Base-by-base conservation (phyloP, 441 rosid species). In the Mallotus repandus region DNA sequence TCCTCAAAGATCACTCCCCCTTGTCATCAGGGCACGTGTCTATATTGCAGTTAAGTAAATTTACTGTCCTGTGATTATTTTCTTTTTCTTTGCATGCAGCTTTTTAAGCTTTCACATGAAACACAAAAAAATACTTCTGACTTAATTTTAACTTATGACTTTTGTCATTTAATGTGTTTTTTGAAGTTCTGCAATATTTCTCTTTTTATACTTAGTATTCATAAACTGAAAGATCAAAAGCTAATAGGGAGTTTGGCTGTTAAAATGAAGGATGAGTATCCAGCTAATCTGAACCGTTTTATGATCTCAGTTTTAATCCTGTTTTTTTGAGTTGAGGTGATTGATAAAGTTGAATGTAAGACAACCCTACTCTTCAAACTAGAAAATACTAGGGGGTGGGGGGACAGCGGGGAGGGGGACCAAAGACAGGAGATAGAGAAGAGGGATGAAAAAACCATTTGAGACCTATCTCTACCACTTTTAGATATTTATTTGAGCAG, bases 1-100 rank as follows among this genome's bases (percentile, higher is more conserved):
- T 85, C 97, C 99, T 54, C 88, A 70, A 77, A 89, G 98, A 89
- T 78, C 96, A 9, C 98, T 92, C 85, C 99, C 97, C 65, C 73
- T 92, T 71, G 88, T 92, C 73, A 87, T 94, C 74, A 84, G 87
- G 71, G 93, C 91, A 8, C 97, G 94, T 2, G 89, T 94, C 57
- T 94, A 84, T 81, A 76, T 88, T 74, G 86, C 97, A 80, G 98
- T 94, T 89, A 91, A 83, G 97, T 87, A 68, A 41, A 1, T 53
- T 48, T 7, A 45, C 69, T 70, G 0, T 25, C 7, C 69, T 70
- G 7, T 41, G 7, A 15, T 18, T 41, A 21, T 1, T 46, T 22
- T 60, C 1, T 43, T 41, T 46, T 29, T 15, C 16, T 49, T 46
- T 54, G 56, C 67, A 21, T 54, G 38, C 38, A 13, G 38, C 41